These are phyloP conservation scores for Amanita exitialis DNA, from an alignment of 768 basidiomycete species.

Conservation along the genomic window DNA sequence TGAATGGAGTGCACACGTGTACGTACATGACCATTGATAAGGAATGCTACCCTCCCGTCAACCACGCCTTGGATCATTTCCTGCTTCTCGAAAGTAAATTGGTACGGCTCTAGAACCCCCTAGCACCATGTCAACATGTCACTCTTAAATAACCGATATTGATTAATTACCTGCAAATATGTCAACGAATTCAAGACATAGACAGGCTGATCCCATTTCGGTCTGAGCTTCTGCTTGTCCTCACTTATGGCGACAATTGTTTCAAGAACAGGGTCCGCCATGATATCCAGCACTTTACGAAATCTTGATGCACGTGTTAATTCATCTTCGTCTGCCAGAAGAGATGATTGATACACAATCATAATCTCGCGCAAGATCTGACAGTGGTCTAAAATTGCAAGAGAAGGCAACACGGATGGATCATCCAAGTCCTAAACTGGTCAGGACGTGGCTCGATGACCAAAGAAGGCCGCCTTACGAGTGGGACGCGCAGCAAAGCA, in stretches of 20 bases:
- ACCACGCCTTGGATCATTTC: conserved; percentile 48
- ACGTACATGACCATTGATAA: conserved; percentile 82
- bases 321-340: conserved; percentile 55
- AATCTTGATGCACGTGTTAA: conserved; percentile 37
- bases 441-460: background rate
- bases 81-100: conserved; percentile 58
- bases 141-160: background rate
- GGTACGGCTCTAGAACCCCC: conserved; percentile 57
- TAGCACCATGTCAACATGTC: conserved; percentile 16
- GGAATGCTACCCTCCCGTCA: conserved; percentile 44
- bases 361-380: conserved; percentile 85
- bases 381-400: conserved; percentile 70
- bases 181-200: conserved; percentile 83
- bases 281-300: conserved; percentile 67
- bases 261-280: conserved; percentile 75
- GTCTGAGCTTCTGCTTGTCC: conserved; percentile 43
- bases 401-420: conserved; percentile 60
- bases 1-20: background rate
- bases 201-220: conserved; percentile 71
- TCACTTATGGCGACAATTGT: conserved; percentile 64
- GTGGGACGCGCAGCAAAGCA: conserved; percentile 38
- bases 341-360: conserved; percentile 79
- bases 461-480: conserved; percentile 29
- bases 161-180: conserved; percentile 56
- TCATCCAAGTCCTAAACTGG: conserved; percentile 55